Evolutionary conservation across 805 yeast genomes (phyloP).

Genomic region (Candida saitoana): DNA sequence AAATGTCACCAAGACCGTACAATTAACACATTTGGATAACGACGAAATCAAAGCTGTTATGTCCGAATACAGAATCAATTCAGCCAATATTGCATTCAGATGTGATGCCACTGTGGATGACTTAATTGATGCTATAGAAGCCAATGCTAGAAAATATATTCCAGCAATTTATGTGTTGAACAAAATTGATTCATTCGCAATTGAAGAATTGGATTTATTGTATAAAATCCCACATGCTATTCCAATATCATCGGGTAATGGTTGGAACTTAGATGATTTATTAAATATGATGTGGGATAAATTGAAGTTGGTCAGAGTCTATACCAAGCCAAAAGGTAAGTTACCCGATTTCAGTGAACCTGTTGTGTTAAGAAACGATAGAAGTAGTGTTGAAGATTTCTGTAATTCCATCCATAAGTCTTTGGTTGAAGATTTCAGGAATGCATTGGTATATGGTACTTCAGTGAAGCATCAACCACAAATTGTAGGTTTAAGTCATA

Average conservation of each 20-base stretch:
- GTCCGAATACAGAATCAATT: slow-evolving; percentile 90
- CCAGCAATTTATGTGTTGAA: slow-evolving; percentile 94
- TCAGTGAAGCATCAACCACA: slow-evolving; percentile 98
- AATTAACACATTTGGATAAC: slow-evolving; percentile 82
- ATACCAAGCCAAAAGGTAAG: slow-evolving; percentile 94
- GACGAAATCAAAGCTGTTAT: slow-evolving; percentile 96
- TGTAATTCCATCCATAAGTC: slow-evolving; percentile 96
- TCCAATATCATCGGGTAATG: slow-evolving; percentile 92
- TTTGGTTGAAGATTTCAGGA: slow-evolving; percentile 87
- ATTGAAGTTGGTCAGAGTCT: slow-evolving; percentile 86
- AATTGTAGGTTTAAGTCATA: slow-evolving; percentile 83
- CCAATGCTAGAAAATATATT: slow-evolving; percentile 83
- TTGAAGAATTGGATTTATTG: slow-evolving; percentile 86
- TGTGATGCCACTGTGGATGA: slow-evolving; percentile 99
- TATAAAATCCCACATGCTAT: slow-evolving; percentile 95
- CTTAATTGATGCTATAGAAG: slow-evolving; percentile 89
- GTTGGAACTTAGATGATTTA: slow-evolving; percentile 96
- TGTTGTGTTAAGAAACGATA: slow-evolving; percentile 78
- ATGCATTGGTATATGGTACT: slow-evolving; percentile 88
- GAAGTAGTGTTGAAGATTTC: slow-evolving; percentile 88
- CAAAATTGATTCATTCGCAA: slow-evolving; percentile 91
- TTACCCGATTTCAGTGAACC: slow-evolving; percentile 95
- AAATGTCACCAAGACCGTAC: slow-evolving; percentile 88
- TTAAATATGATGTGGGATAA: slow-evolving; percentile 94
- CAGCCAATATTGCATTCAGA: slow-evolving; percentile 93